phyloP scores from a whole-genome alignment of 2,329 filamentous ascomycete genomes.

The Trichoderma lentiforme region DNA sequence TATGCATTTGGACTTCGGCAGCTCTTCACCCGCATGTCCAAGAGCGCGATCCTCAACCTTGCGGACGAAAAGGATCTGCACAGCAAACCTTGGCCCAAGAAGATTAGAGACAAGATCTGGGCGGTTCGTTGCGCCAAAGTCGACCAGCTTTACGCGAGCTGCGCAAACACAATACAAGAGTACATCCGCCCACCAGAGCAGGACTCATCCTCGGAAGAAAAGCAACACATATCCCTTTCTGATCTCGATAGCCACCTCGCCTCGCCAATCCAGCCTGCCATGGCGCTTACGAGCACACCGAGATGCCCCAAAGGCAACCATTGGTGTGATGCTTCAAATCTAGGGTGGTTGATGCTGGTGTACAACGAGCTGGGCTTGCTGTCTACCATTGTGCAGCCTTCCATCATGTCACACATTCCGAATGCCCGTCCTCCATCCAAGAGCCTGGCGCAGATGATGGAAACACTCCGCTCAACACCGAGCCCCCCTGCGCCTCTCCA shows the following conservation, averaged over 20 bases:
- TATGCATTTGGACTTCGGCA: constrained; percentile 50
- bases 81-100: constrained; percentile 45
- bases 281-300: constrained; percentile 36
- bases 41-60: constrained; percentile 46
- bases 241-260: constrained; percentile 24
- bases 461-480: constrained; percentile 42
- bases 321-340: constrained; percentile 49
- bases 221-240: constrained; percentile 22
- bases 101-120: constrained; percentile 47
- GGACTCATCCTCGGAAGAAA: constrained; percentile 18
- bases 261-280: constrained; percentile 18
- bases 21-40: constrained; percentile 49
- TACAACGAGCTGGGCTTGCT: constrained; percentile 47
- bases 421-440: constrained; percentile 29
- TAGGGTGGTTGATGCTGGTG: constrained; percentile 53
- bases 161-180: constrained; percentile 42
- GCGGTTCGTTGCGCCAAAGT: constrained; percentile 48
- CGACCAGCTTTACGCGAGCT: constrained; percentile 48
- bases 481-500: constrained; percentile 42
- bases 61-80: constrained; percentile 42
- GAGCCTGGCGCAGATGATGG: constrained; percentile 46
- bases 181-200: constrained; percentile 38
- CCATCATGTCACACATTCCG: constrained; percentile 26
- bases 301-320: constrained; percentile 50
- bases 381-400: constrained; percentile 37